phyloP scores from a whole-genome alignment of 441 rosid genomes.

The Croton laevigatus region DNA sequence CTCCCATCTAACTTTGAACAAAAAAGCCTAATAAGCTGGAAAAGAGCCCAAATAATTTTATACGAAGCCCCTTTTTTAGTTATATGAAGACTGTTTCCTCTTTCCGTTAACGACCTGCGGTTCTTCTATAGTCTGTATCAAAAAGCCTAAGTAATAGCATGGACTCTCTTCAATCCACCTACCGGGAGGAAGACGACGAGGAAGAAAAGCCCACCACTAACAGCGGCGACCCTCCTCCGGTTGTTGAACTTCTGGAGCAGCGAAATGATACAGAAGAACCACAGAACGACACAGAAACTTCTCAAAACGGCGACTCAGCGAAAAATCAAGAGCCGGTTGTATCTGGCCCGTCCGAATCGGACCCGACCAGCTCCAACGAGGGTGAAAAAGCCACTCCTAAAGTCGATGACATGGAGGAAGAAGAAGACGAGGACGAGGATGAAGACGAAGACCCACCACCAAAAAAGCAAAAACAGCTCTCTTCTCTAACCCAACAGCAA shows the following conservation, averaged over 20 bases:
- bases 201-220: not conserved
- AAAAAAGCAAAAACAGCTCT: slow-evolving; percentile 63
- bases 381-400: slow-evolving; percentile 46
- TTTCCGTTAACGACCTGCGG: not conserved
- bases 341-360: slow-evolving; percentile 51
- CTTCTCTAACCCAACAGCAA: slow-evolving; percentile 20
- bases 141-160: slow-evolving; percentile 20
- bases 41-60: too few relatives aligned
- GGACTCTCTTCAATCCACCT: slow-evolving; percentile 49
- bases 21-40: too few relatives aligned
- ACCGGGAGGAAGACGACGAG: slow-evolving; percentile 33
- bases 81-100: too few relatives aligned
- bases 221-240: not conserved
- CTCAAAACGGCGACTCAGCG: slow-evolving; percentile 10
- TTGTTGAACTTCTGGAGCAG: slow-evolving; percentile 3
- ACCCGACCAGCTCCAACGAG: slow-evolving; percentile 68
- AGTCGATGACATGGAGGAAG: slow-evolving; percentile 52
- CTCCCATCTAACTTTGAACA: too few relatives aligned
- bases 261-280: slow-evolving; percentile 2
- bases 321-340: slow-evolving; percentile 20
- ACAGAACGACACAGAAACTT: slow-evolving; percentile 18
- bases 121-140: not conserved
- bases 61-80: too few relatives aligned
- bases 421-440: slow-evolving; percentile 28
- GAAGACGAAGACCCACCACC: slow-evolving; percentile 58